Evolutionary conservation across 2,329 filamentous ascomycete genomes (phyloP), one percentile per base, ranked within the genome.

Genomic region (Pestalotiopsis fici): DNA sequence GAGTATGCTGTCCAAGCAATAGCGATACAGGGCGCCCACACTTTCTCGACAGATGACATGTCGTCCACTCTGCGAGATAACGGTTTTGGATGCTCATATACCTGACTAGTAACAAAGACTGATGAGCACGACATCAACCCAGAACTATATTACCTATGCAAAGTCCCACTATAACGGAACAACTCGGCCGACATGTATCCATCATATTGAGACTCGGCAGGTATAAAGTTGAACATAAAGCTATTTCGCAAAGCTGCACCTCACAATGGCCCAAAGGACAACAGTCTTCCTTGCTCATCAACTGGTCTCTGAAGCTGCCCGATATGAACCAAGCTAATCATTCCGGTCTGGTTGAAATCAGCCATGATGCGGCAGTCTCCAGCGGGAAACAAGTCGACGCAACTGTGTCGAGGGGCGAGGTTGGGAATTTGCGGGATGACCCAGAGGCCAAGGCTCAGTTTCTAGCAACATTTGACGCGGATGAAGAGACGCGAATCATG

Each of bases 401-500:
- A 21, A 64, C 59, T 13, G 50, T 67, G 6, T 57, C 65, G 23
- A 50, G 60, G 21, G 65, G 60, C 9, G 54, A 64, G 13, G 54
- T 37, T 15, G 55, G 35, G 9, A 64, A 50, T 18, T 54, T 67
- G 35, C 66, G 65, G 6, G 71, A 71, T 60, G 72, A 75, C 25
- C 70, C 70, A 6, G 73, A 73, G 27, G 73, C 67, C 64, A 73
- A 23, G 18, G 62, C 69, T 3, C 71, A 66, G 9, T 82, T 83
- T 60, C 74, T 83, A 3, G 74, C 76, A 2, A 75, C 77, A 0
- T 83, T 83, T 67, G 78, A 75, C 6, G 74, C 76, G 0, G 77
- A 78, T 59, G 80, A 83, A 60, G 80, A 81, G 61, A 75, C 73
- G 37, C 67, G 70, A 0, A 80, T 83, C 67, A 79, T 80, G 74